These are phyloP conservation scores for Diaporthe destruens DNA, from an alignment of 2,329 filamentous ascomycete species.

Conservation along the genomic window DNA sequence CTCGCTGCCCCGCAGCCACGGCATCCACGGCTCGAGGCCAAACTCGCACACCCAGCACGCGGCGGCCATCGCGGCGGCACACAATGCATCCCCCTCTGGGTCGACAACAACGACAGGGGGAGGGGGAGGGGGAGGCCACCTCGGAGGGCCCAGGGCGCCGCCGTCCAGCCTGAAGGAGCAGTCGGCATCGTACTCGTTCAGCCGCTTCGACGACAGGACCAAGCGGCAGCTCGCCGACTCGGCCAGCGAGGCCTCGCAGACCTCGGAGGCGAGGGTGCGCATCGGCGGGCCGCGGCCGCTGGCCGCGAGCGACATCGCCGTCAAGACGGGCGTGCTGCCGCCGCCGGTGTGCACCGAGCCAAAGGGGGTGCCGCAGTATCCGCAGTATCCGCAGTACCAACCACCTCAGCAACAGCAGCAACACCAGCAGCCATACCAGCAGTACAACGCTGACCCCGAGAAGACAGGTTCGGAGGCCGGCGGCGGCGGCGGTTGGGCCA, in stretches of 20 bases:
- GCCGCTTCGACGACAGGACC: constrained; percentile 36
- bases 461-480: neutral
- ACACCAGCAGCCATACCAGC: neutral
- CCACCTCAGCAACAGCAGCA: neutral
- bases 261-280: constrained; percentile 26
- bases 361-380: constrained; percentile 3
- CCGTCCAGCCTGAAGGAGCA: constrained; percentile 34
- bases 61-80: constrained; percentile 39
- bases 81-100: too few relatives aligned
- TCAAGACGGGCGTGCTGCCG: constrained; percentile 44
- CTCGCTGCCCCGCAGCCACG: constrained; percentile 23
- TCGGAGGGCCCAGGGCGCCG: constrained; percentile 37
- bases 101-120: neutral
- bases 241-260: constrained; percentile 37
- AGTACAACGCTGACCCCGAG: constrained; percentile 1
- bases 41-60: constrained; percentile 41
- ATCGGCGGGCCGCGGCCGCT: constrained; percentile 38
- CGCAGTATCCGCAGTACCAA: neutral
- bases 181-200: constrained; percentile 30
- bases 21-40: constrained; percentile 18
- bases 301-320: constrained; percentile 34
- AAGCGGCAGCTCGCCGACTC: constrained; percentile 38
- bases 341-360: constrained; percentile 39
- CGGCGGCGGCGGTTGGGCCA: constrained; percentile 19
- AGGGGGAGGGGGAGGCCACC: neutral